Base-by-base conservation (phyloP, 2,329 filamentous ascomycete species). In the Metarhizium brunneum region DNA sequence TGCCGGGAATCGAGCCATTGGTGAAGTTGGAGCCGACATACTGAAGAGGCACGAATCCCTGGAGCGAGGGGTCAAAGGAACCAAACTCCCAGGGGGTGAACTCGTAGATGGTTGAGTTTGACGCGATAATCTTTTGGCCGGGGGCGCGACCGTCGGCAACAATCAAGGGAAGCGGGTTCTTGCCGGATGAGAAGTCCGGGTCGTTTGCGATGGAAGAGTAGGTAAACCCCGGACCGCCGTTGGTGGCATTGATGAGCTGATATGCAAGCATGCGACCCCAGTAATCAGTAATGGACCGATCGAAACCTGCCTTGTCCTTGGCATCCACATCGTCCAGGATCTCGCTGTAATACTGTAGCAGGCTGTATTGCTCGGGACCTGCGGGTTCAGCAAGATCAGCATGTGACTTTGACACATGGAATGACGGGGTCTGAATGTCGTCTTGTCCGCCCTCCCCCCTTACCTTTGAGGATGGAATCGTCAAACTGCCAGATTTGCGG, bases 241-340 rank as follows among this genome's bases (percentile, higher is more conserved):
- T 72, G 1, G 78, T 79, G 6, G 82, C 87, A 66, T 92, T 88
- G 66, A 96, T 81, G 50, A 96, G 80, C 72, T 96, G 91, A 71
- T 87, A 95, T 1, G 86, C 86, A n/a, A 96, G 78, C 50, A 88
- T 88, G 56, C 91, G 86, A 32, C 88, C 89, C 87, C 91, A 95
- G 69, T 90, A 90, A 73, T 96, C 92, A 0, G 92, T 96, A 56
- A 96, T 78, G 8, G 88, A 87, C 3, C 81, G 82, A 40, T 76
- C 66, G 59, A 69, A 76, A 20, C 73, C 73, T 8, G 71, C 71
- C 29, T 70, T 64, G n/a, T 66, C 63, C 66, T 76, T 76, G 56
- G 60, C 61, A 1, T 61, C 57, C 10, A 75, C 69, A 30, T 69
- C 63, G 36, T 64, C 64, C 50, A 72, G 64, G 47, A 76, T 64